Conservation (phyloP, 1,139 yeast genomes). For the Debaryomycetaceae sp. region DNA sequence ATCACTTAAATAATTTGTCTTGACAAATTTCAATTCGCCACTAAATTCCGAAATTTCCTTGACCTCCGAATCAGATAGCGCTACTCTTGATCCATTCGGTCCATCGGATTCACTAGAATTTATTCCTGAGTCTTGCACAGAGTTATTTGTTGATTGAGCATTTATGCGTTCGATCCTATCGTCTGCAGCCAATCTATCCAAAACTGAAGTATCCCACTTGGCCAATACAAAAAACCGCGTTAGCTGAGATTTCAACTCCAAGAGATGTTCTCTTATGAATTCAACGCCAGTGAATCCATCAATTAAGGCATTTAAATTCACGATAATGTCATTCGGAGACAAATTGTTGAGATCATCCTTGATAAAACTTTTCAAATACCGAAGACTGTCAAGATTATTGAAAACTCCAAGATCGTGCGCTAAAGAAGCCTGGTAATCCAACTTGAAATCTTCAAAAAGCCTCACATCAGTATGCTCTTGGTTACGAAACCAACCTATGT, state of each 20-base stretch:
- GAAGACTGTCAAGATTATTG: conserved; percentile 12
- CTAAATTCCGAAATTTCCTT: conserved; percentile 1
- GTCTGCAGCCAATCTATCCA: conserved; percentile 8
- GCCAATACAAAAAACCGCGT: conserved; percentile 6
- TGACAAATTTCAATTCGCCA: conserved; percentile 3
- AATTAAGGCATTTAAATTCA: conserved; percentile 3
- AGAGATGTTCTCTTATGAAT: conserved; percentile 2
- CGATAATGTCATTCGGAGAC: conserved; percentile 2
- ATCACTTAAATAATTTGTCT: conserved; percentile 3
- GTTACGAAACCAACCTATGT: background rate
- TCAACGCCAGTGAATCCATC: conserved; percentile 4
- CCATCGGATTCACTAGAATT: background rate
- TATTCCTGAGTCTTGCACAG: background rate
- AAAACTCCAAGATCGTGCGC: conserved; percentile 11
- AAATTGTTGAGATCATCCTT: conserved; percentile 2
- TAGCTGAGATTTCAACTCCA: background rate
- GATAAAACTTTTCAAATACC: conserved; percentile 7
- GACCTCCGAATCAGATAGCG: background rate
- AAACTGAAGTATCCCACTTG: conserved; percentile 7
- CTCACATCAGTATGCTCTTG: conserved; percentile 4
- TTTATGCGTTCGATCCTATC: background rate
- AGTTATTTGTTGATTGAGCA: background rate
- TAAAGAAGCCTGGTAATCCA: conserved; percentile 17
- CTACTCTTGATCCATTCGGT: background rate
- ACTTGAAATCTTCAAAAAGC: conserved; percentile 9